Conservation (phyloP, 805 yeast species). For the Spathaspora hagerdaliae region DNA sequence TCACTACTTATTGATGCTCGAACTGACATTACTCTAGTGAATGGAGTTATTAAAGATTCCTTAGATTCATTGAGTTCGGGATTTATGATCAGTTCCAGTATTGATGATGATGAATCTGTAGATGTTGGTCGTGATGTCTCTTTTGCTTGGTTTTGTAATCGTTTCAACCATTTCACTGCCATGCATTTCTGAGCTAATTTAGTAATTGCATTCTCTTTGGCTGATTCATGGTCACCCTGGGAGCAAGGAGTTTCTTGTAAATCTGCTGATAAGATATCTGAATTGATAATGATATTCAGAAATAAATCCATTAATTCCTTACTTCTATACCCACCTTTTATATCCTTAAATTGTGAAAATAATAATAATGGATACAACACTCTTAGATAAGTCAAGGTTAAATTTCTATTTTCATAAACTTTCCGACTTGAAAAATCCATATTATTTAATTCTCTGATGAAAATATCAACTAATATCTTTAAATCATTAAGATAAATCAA, state of each 20-base stretch:
- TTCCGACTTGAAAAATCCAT: conserved; percentile 55
- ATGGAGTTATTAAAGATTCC: neutral
- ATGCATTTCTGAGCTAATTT: conserved; percentile 33
- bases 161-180: conserved; percentile 30
- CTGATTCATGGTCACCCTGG: neutral
- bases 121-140: neutral
- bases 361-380: conserved; percentile 69
- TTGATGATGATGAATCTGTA: neutral
- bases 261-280: conserved; percentile 9
- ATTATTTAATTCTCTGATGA: conserved; percentile 74
- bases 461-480: conserved; percentile 77
- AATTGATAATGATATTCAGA: conserved; percentile 37
- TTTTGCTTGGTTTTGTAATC: too few relatives aligned
- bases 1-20: conserved; percentile 31
- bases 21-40: conserved; percentile 32
- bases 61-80: neutral
- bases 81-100: neutral
- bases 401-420: conserved; percentile 52
- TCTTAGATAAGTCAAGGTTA: conserved; percentile 51
- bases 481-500: conserved; percentile 80
- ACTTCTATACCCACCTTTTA: conserved; percentile 53
- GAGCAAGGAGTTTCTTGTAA: neutral
- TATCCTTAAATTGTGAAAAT: conserved; percentile 54
- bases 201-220: conserved; percentile 19
- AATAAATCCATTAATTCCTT: conserved; percentile 51